phyloP scores from a whole-genome alignment of 352 stramenopile species.

The Globisporangium nagaii region DNA sequence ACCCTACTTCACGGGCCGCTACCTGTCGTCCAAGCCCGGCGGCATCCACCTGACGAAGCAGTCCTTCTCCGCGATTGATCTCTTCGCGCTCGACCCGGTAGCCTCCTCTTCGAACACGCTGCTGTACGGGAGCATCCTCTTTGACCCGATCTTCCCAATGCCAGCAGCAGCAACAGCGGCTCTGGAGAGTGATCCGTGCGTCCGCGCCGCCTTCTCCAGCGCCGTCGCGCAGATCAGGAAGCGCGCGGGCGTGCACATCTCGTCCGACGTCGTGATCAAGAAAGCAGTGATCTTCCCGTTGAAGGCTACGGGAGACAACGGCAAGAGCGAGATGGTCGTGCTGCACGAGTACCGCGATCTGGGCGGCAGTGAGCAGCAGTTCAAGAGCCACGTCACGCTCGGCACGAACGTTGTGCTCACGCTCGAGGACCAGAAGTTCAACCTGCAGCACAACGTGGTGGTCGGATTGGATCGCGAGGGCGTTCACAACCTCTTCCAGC shows the following conservation, averaged over 20 bases:
- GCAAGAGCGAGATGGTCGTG: constrained; percentile 55
- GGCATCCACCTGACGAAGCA: constrained; percentile 36
- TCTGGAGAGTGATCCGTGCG: constrained; percentile 24
- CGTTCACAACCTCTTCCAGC: constrained; percentile 64
- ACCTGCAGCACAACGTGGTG: constrained; percentile 49
- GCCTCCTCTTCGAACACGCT: constrained; percentile 21
- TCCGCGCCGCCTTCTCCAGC: constrained; percentile 39
- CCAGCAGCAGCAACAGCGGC: no score
- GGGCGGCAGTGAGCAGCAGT: constrained; percentile 27
- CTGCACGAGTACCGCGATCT: constrained; percentile 41
- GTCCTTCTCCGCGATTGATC: constrained; percentile 49
- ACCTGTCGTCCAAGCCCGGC: constrained; percentile 45
- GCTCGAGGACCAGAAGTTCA: constrained; percentile 50
- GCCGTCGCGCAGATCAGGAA: constrained; percentile 33
- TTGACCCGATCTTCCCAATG: constrained; percentile 35
- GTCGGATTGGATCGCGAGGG: constrained; percentile 69
- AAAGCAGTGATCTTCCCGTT: constrained; percentile 38
- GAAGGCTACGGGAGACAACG: constrained; percentile 63
- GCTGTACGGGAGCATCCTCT: constrained; percentile 59
- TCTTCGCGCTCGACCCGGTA: constrained; percentile 39
- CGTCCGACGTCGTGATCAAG: constrained; percentile 23
- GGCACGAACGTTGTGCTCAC: constrained; percentile 64
- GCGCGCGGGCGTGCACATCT: constrained; percentile 33
- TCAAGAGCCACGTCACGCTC: constrained; percentile 65
- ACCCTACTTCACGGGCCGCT: constrained; percentile 53